Base-by-base conservation (phyloP, 495 filamentous ascomycete genomes). In the Penicillium roqueforti region DNA sequence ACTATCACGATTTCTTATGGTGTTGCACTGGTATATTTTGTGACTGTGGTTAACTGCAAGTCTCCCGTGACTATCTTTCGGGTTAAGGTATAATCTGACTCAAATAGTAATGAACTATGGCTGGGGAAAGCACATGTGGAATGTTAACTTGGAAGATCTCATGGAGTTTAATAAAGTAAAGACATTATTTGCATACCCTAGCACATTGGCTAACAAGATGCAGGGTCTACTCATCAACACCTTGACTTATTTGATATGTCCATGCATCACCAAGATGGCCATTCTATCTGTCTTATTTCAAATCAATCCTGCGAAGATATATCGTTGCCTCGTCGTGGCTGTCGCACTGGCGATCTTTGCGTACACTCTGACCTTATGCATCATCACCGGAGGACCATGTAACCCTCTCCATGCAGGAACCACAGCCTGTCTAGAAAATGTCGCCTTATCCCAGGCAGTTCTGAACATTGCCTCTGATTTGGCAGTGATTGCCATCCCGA, bases 81-180 rank as follows among this genome's bases (percentile, higher is more conserved):
- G 2, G 9, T 3, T 10, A 26, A 49, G 19, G 26, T 8, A 22
- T 18, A 1, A 16, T 29, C 53, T 55, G 25, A 55, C 45, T 44
- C 32, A 26, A 58, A 29, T 32, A 63, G 54, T 63, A 31, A 57
- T 63, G 50, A 43, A 46, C 0, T 39, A 57, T 40, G 60, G 57
- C 22, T 63, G 57, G 57, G 60, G 60, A 38, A 60, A 60, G 34
- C 57, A 63, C 39, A 46, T 55, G 51, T 60, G 54, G 53, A 48
- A 63, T 51, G 60, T 63, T 2, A 54, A 36, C 6, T n/a, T 60
- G 20, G 57, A 54, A 25, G 45, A 57, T 32, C 54, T 63, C 11
- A n/a, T 57, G 25, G 25, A 53, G 29, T 57, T 56, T 18, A 50
- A 54, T 51, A 55, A 46, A 22, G 53, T 53, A 31, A 31, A 38